Evolutionary conservation across 768 basidiomycete species (phyloP).

Genomic region (Lentinula boryana): DNA sequence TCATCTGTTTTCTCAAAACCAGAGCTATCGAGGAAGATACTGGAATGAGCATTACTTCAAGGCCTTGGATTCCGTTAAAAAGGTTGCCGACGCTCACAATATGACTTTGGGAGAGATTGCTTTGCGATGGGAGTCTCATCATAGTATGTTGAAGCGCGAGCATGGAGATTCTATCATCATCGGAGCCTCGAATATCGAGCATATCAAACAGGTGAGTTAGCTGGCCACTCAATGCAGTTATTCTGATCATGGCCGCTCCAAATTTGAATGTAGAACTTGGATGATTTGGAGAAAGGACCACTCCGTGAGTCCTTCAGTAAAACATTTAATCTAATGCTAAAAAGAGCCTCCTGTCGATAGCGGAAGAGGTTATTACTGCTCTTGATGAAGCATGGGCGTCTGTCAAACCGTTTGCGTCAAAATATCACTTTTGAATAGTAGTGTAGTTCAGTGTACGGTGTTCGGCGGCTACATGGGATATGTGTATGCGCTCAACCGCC

Average conservation of each 20-base stretch:
- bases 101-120: conserved; percentile 49
- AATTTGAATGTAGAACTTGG: background rate
- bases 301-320: background rate
- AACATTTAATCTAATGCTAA: background rate
- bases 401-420: background rate
- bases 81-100: conserved; percentile 37
- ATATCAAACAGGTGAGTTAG: conserved; percentile 1
- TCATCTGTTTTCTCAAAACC: too few relatives aligned
- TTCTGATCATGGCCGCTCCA: background rate
- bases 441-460: too few relatives aligned
- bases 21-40: conserved; percentile 24
- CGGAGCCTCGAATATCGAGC: conserved; percentile 44
- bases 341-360: background rate
- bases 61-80: conserved; percentile 36
- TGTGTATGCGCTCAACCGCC: too few relatives aligned
- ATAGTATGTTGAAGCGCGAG: conserved; percentile 43
- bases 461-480: too few relatives aligned
- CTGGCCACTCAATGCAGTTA: conserved; percentile 10
- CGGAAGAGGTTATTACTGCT: background rate
- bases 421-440: background rate
- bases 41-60: conserved; percentile 51
- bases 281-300: conserved; percentile 4
- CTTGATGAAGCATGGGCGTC: conserved; percentile 1
- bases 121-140: conserved; percentile 56
- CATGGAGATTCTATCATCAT: conserved; percentile 50